Conservation (phyloP, 2,329 filamentous ascomycete genomes). For the Clarireedia hainanense region DNA sequence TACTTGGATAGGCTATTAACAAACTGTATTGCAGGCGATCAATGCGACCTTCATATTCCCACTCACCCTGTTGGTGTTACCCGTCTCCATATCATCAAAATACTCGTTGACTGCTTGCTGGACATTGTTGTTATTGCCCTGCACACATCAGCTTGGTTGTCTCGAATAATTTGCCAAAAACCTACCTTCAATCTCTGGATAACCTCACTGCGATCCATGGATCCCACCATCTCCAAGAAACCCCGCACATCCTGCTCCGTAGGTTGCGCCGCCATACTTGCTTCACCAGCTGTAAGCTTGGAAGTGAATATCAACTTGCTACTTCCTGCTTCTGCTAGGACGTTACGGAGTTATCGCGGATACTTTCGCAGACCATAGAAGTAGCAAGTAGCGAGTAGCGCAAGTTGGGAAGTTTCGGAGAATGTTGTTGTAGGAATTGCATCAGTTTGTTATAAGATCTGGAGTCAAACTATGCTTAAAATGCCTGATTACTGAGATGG, state of each 20-base stretch:
- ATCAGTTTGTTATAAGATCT: background rate
- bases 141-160: conserved; percentile 12
- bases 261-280: conserved; percentile 5
- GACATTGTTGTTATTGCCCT: conserved; percentile 40
- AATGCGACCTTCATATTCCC: background rate
- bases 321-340: background rate
- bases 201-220: conserved; percentile 4
- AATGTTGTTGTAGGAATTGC: background rate
- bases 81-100: conserved; percentile 37
- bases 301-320: background rate
- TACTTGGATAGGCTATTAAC: conserved; percentile 32
- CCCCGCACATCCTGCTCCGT: conserved; percentile 7
- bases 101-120: conserved; percentile 44
- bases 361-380: background rate
- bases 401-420: background rate
- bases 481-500: background rate
- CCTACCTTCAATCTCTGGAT: conserved; percentile 5
- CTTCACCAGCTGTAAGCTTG: background rate
- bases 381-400: background rate
- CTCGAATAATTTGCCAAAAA: background rate
- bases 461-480: background rate
- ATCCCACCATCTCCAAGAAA: conserved; percentile 5
- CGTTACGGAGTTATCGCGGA: background rate
- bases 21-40: background rate
- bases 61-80: conserved; percentile 31